Base-by-base conservation (phyloP, 345 rosid genomes). In the Euphorbia lathyris region DNA sequence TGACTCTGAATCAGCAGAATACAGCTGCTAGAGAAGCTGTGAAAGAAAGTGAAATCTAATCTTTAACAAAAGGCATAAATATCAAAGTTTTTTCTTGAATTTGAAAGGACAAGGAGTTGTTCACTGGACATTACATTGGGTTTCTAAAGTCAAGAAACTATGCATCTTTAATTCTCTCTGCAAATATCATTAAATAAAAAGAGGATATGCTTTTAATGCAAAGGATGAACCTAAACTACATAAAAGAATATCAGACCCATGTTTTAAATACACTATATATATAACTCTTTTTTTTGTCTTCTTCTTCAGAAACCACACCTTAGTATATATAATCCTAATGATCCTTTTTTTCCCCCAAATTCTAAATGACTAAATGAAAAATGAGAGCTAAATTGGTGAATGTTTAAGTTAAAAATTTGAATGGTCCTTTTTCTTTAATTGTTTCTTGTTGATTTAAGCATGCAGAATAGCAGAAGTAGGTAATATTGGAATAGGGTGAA, bases 1-100 rank as follows among this genome's bases (percentile, higher is more conserved):
- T 77, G 84, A 79, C 80, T 79, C 20, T 70, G 10, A 64, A 76
- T 65, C 70, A 76, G 38, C 75, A 74, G 87, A 77, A 62, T 86
- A 83, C 88, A 86, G 91, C 84, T 79, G 7, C 4, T n/a, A n/a
- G 7, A 83, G 79, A 86, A 83, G 78, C 78, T 84, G 84, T 69
- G 12, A 40, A 72, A 56, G 79, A 83, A 75, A 79, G 82, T 74
- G 79, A 75, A 77, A 73, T 74, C 29, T 74, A 60, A 61, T 72
- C 68, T 77, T 13, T 61, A 19, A 68, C 76, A 75, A 74, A 71
- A 72, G 43, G 80, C 68, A 76, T 79, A 67, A 69, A 58, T 63
- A 73, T 30, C 63, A 22, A 56, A 76, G 74, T 66, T 71, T 69
- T 34, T 34, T 34, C 76, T 79, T 86, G 78, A 83, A 83, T 82